These are phyloP conservation scores for Didymella exigua DNA, from an alignment of 2,329 filamentous ascomycete genomes.

Conservation along the genomic window DNA sequence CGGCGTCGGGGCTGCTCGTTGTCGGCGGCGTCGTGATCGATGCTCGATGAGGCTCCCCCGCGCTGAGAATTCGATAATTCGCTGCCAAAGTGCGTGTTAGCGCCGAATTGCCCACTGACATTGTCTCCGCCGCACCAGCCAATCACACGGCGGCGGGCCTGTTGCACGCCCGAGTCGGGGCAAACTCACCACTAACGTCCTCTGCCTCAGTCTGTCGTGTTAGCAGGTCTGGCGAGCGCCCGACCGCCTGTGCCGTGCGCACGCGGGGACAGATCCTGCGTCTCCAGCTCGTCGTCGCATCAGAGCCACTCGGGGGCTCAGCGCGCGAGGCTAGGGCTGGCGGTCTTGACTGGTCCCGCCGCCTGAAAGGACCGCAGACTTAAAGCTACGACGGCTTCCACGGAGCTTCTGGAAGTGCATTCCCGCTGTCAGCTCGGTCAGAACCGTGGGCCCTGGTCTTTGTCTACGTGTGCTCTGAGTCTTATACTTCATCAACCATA, in stretches of 20 bases:
- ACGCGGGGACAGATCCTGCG: constrained; percentile 8
- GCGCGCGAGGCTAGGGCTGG: constrained; percentile 1
- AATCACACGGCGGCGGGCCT: constrained; percentile 8
- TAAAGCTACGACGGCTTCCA: constrained; percentile 19
- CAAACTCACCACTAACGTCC: neutral
- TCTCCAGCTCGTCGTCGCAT: constrained; percentile 1
- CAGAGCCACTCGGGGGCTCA: neutral
- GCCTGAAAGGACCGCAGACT: constrained; percentile 4
- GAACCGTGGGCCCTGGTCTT: neutral
- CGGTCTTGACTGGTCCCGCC: constrained; percentile 1
- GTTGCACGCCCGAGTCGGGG: constrained; percentile 1
- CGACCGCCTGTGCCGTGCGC: constrained; percentile 5
- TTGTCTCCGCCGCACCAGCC: neutral
- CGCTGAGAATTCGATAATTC: constrained; percentile 15
- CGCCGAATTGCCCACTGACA: neutral
- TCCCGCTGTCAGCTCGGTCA: constrained; percentile 12
- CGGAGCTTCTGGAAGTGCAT: constrained; percentile 18
- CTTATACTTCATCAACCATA: neutral
- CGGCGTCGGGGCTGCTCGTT: constrained; percentile 12
- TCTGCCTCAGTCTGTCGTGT: neutral
- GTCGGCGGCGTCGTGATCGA: constrained; percentile 17
- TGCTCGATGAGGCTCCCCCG: constrained; percentile 22
- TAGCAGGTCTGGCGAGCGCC: constrained; percentile 10
- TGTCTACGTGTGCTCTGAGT: neutral
- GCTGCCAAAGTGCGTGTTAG: constrained; percentile 15